phyloP scores from a whole-genome alignment of 305 asterid genomes.

The Fraxinus albicans region DNA sequence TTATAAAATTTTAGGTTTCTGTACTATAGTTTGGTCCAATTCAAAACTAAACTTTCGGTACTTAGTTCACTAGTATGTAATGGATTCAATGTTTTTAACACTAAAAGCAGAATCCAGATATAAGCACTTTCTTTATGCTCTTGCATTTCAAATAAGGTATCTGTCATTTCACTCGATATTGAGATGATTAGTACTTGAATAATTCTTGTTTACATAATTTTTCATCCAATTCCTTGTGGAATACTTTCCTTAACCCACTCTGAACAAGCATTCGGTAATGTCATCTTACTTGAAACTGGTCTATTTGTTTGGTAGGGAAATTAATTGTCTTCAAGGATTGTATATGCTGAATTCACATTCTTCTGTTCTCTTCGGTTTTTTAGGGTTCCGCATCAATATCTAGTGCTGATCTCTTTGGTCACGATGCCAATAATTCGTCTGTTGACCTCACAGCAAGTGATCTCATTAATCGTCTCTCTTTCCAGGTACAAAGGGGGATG shows the following conservation, averaged over 20 bases:
- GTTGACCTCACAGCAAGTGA: conserved; percentile 72
- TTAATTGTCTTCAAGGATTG: background rate
- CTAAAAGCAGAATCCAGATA: background rate
- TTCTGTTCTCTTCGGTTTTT: conserved; percentile 16
- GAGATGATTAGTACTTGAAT: background rate
- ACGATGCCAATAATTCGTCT: conserved; percentile 31
- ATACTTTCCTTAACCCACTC: background rate
- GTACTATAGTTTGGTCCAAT: background rate
- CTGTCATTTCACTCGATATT: background rate
- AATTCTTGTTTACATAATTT: background rate
- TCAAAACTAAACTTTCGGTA: background rate
- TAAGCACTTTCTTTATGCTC: background rate
- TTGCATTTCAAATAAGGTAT: background rate
- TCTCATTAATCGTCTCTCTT: conserved; percentile 81
- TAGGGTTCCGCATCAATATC: conserved; percentile 90
- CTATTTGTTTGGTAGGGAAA: background rate
- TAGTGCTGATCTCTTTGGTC: conserved; percentile 89
- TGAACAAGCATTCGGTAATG: background rate
- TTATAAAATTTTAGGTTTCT: background rate
- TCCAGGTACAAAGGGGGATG: conserved; percentile 59
- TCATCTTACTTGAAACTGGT: background rate
- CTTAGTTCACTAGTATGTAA: background rate
- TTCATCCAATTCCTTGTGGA: background rate
- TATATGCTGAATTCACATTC: background rate
- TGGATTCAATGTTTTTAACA: background rate